Percentiles rank a stretch among this genome's conserved stretches.
Conservation (phyloP, 768 basidiomycete species). For the Suillus tomentosus region DNA sequence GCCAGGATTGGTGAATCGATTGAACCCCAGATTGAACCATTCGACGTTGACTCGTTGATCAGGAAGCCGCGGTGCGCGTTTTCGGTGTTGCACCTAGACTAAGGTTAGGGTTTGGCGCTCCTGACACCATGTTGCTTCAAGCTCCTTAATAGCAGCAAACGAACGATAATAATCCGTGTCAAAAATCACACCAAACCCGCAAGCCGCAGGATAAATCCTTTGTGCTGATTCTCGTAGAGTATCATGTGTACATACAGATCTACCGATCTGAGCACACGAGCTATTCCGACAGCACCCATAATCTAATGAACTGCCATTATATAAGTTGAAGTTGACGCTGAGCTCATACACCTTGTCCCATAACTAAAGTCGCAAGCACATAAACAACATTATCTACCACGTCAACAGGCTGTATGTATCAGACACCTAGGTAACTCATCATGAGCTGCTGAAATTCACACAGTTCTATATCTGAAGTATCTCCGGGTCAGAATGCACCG, state of each 20-base stretch:
- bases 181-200: background rate
- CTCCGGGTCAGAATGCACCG: slow-evolving; percentile 6
- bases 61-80: background rate
- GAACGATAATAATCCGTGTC: background rate
- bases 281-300: background rate
- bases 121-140: background rate
- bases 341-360: slow-evolving; percentile 28
- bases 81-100: slow-evolving; percentile 2
- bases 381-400: slow-evolving; percentile 69
- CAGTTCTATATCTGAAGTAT: slow-evolving; percentile 31
- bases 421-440: slow-evolving; percentile 46
- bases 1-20: slow-evolving; percentile 14
- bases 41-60: background rate
- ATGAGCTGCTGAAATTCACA: slow-evolving; percentile 65
- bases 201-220: background rate
- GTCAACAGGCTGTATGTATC: slow-evolving; percentile 53
- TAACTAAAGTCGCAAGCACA: slow-evolving; percentile 61
- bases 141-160: background rate
- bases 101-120: background rate
- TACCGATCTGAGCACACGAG: background rate
- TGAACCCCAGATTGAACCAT: slow-evolving; percentile 4
- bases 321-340: background rate
- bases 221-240: background rate
- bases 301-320: background rate
- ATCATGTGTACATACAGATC: background rate